Base-by-base conservation (phyloP, 805 yeast species). In the Sungouiella thailandica region DNA sequence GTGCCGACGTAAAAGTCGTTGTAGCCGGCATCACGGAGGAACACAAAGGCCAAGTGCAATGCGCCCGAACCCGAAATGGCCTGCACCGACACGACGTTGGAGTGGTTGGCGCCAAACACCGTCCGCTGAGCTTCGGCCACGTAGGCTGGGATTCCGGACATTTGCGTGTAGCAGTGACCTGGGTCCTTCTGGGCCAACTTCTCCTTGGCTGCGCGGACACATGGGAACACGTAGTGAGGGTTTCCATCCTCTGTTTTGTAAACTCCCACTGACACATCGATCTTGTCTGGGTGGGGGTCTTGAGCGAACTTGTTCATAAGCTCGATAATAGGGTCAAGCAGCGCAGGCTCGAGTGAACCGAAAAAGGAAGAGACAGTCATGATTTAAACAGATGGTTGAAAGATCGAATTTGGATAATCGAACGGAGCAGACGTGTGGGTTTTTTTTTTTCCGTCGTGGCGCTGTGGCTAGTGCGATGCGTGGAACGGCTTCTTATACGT, bases 201-300 rank as follows among this genome's bases (percentile, higher is more conserved):
- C 25, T 52, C 41, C 42, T 68, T 66, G 30, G 72, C 70, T 32
- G 46, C 43, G 16, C 47, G 41, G 17, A 68, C 67, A 22, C 62
- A 47, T 11, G 71, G 71, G 41, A 66, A 63, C 7, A 58, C 49
- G 44, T 55, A 62, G 43, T 46, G 28, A 5, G 50, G 46, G 20
- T 50, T 47, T 2, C 70, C 70, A 12, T 50, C 48, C 32, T 59
- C 69, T 20, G 62, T 58, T 35, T 65, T 65, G 50, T 66, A 68
- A n/a, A 68, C 72, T 10, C 74, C 74, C 19, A 68, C 66, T 20
- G 65, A 52, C 14, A 67, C 63, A 39, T 68, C 72, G 18, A 67
- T 53, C 43, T 66, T 65, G 22, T 48, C 26, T 11, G 65, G 59
- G 31, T 40, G 25, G 12, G 49, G 33, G 46, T 68, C 72, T 19